A percentile compares a stretch with the other conserved stretches of the same genome.
Conservation (phyloP, 352 stramenopile genomes). For the Plasmopara muralis region DNA sequence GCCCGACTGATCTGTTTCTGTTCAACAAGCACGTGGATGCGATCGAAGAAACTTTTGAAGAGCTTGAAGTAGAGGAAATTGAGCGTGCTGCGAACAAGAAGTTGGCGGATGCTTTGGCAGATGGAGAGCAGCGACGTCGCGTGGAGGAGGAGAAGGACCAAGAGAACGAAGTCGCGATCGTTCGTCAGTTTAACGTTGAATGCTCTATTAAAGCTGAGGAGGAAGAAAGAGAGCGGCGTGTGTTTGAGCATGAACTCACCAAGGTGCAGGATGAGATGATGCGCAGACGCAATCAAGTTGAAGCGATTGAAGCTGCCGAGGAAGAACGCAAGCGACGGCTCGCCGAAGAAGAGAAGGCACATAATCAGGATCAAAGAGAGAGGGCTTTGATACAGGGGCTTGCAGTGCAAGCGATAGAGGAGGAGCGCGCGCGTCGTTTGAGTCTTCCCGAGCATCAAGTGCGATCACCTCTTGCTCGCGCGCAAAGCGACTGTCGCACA, state of each 20-base stretch:
- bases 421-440: slow-evolving; percentile 46
- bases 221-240: slow-evolving; percentile 53
- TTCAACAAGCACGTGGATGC: slow-evolving; percentile 35
- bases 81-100: slow-evolving; percentile 50
- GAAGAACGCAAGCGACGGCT: slow-evolving; percentile 44
- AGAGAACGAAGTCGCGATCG: slow-evolving; percentile 53
- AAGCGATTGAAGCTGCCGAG: slow-evolving; percentile 37
- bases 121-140: slow-evolving; percentile 50
- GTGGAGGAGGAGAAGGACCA: slow-evolving; percentile 42
- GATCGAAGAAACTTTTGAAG: slow-evolving; percentile 34
- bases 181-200: slow-evolving; percentile 73
- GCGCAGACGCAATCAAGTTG: slow-evolving; percentile 35
- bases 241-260: slow-evolving; percentile 57
- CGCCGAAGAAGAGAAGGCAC: slow-evolving; percentile 25
- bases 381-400: slow-evolving; percentile 26
- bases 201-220: slow-evolving; percentile 50
- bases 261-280: slow-evolving; percentile 58
- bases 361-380: slow-evolving; percentile 21
- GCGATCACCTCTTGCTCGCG: slow-evolving; percentile 13
- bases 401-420: slow-evolving; percentile 44
- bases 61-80: slow-evolving; percentile 25
- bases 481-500: neutral
- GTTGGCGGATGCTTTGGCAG: slow-evolving; percentile 43
- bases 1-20: slow-evolving; percentile 43
- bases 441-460: slow-evolving; percentile 44